phyloP scores from a whole-genome alignment of 768 basidiomycete genomes.

The Serendipita sp. region DNA sequence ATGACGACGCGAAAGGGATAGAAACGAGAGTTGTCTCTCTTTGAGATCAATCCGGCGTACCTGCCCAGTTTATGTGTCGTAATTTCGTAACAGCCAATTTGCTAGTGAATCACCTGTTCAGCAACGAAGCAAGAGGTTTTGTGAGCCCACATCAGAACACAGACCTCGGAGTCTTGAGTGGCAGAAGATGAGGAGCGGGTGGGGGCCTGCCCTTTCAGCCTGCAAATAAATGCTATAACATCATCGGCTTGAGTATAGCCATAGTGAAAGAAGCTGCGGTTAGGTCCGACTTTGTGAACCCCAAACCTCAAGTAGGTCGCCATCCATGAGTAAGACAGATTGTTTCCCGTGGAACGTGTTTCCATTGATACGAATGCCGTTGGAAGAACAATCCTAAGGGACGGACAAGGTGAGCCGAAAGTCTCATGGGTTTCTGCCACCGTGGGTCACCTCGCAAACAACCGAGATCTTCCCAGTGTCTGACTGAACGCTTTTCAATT shows the following conservation, averaged over 20 bases:
- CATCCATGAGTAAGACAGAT: constrained; percentile 60
- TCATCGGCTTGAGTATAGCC: too few species aligned
- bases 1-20: background rate
- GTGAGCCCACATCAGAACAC: too few species aligned
- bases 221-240: too few species aligned
- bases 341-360: constrained; percentile 44
- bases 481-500: constrained; percentile 40
- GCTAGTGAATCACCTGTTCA: constrained; percentile 29
- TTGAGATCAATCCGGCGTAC: constrained; percentile 3
- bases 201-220: too few species aligned
- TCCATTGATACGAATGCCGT: constrained; percentile 57
- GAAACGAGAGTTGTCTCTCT: background rate
- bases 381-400: constrained; percentile 68
- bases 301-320: constrained; percentile 53
- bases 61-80: constrained; percentile 64
- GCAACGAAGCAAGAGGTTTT: constrained; percentile 34
- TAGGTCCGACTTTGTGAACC: constrained; percentile 49
- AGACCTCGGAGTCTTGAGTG: too few species aligned
- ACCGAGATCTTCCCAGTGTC: constrained; percentile 58
- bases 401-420: background rate
- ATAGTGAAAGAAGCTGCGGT: constrained; percentile 18
- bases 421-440: background rate
- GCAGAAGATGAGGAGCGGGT: too few species aligned
- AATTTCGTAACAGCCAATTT: constrained; percentile 50
- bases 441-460: constrained; percentile 48